phyloP scores from a whole-genome alignment of 345 rosid species.

The Jatropha curcas region DNA sequence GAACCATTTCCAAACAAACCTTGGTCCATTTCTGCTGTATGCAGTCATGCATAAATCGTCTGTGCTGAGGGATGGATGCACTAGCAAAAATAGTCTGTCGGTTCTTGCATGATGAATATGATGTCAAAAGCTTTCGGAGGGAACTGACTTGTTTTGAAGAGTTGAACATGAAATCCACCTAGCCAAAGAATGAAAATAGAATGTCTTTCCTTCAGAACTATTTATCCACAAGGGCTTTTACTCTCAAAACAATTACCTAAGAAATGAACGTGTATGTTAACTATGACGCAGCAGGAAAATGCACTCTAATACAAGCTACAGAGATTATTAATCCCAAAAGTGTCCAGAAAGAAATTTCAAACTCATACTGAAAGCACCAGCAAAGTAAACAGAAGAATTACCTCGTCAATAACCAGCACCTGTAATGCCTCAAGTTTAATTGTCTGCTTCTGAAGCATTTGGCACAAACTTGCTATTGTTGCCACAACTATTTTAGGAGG shows the following conservation, averaged over 20 bases:
- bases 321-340: not conserved
- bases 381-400: constrained; percentile 28
- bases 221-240: not conserved
- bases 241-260: not conserved
- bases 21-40: constrained; percentile 95
- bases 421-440: constrained; percentile 68
- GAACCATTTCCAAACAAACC: constrained; percentile 42
- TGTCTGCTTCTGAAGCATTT: constrained; percentile 71
- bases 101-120: constrained; percentile 65
- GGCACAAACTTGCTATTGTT: constrained; percentile 80
- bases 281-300: not conserved
- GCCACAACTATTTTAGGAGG: constrained; percentile 89
- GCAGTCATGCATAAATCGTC: constrained; percentile 75
- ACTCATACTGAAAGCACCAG: constrained; percentile 2
- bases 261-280: too few species aligned
- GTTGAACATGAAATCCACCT: constrained; percentile 95
- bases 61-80: constrained; percentile 95
- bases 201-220: not conserved
- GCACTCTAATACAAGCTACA: not conserved
- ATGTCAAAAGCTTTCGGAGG: constrained; percentile 71
- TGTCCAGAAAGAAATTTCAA: not conserved
- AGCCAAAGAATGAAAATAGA: constrained; percentile 16
- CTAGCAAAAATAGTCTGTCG: constrained; percentile 91
- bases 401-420: constrained; percentile 91
- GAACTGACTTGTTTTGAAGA: constrained; percentile 82